Conservation (phyloP, 2,329 filamentous ascomycete genomes). For the Fusarium subtropicale region DNA sequence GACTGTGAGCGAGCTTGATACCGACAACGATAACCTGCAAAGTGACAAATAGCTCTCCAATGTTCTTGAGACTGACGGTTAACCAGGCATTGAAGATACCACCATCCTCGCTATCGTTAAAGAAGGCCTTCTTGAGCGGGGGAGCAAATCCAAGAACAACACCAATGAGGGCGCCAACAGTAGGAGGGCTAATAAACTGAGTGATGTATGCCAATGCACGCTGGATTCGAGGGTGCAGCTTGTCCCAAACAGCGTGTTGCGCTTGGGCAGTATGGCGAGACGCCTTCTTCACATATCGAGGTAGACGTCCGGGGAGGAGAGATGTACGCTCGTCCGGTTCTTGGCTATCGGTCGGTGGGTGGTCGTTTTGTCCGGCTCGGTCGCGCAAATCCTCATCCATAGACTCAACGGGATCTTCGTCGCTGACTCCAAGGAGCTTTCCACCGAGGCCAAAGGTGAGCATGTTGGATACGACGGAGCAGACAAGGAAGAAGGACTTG, state of each 20-base stretch:
- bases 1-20: slow-evolving; percentile 34
- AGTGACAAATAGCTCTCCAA: slow-evolving; percentile 31
- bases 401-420: slow-evolving; percentile 29
- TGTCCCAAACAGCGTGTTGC: slow-evolving; percentile 28
- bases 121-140: slow-evolving; percentile 31
- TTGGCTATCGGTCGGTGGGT: not conserved
- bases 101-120: slow-evolving; percentile 21
- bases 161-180: slow-evolving; percentile 19
- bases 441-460: slow-evolving; percentile 32
- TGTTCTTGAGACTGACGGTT: slow-evolving; percentile 34
- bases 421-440: slow-evolving; percentile 24
- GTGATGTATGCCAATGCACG: slow-evolving; percentile 2
- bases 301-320: slow-evolving; percentile 24
- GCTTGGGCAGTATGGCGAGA: slow-evolving; percentile 16
- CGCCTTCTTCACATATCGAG: slow-evolving; percentile 20
- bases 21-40: slow-evolving; percentile 34
- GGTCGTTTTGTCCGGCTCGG: slow-evolving; percentile 10
- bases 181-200: slow-evolving; percentile 31
- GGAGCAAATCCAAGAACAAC: slow-evolving; percentile 20
- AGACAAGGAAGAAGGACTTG: slow-evolving; percentile 36
- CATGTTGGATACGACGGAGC: slow-evolving; percentile 36
- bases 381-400: slow-evolving; percentile 25
- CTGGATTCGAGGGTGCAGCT: slow-evolving; percentile 15
- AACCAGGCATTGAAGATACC: slow-evolving; percentile 33
- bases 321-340: slow-evolving; percentile 24